phyloP scores from a whole-genome alignment of 73 alveolate genomes.

The Uronychia binucleata region DNA sequence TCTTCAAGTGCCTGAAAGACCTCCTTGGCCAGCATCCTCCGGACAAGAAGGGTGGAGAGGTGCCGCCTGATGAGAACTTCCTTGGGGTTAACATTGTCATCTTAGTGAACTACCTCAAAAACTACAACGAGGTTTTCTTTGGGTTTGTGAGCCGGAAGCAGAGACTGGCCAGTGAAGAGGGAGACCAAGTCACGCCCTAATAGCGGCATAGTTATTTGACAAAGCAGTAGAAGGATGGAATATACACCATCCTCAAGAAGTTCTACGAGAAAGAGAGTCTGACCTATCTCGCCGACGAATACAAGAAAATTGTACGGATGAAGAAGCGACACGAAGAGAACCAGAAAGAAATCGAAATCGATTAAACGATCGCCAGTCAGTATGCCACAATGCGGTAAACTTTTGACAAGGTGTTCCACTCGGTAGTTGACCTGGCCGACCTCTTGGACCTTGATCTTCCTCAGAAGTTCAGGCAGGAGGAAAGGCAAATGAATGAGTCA shows the following conservation, averaged over 20 bases:
- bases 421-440: constrained; percentile 33
- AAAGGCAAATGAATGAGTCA: constrained; percentile 15
- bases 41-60: constrained; percentile 9
- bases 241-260: constrained; percentile 14
- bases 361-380: constrained; percentile 14
- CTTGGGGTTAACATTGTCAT: constrained; percentile 23
- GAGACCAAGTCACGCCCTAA: background rate
- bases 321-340: constrained; percentile 34
- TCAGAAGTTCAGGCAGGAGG: constrained; percentile 14
- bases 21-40: constrained; percentile 5
- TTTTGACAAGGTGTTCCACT: constrained; percentile 20
- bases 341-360: constrained; percentile 25
- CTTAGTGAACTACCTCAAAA: constrained; percentile 31
- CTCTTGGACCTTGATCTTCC: constrained; percentile 22
- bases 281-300: background rate
- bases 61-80: constrained; percentile 8
- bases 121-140: constrained; percentile 42
- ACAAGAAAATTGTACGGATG: background rate
- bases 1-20: constrained; percentile 30
- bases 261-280: constrained; percentile 13
- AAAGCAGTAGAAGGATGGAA: constrained; percentile 11
- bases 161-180: constrained; percentile 36
- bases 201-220: constrained; percentile 28
- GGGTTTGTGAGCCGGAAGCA: constrained; percentile 23
- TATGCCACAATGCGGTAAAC: background rate